phyloP scores from a whole-genome alignment of 495 filamentous ascomycete genomes.

The Ramalina peruviana region DNA sequence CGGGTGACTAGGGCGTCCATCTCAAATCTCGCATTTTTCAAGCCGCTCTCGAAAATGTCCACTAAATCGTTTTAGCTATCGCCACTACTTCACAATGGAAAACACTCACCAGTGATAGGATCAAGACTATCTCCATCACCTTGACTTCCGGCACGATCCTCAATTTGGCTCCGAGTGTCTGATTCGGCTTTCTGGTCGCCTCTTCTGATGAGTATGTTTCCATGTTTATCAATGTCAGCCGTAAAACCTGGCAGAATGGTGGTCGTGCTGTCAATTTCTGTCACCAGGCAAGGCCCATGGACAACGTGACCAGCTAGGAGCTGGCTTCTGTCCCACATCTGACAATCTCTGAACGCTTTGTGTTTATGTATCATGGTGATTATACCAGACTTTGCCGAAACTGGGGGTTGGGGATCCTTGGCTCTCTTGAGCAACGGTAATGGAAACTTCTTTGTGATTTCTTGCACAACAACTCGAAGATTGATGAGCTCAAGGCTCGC shows the following conservation, averaged over 20 bases:
- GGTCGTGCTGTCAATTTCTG: slow-evolving; percentile 39
- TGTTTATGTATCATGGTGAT: slow-evolving; percentile 29
- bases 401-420: slow-evolving; percentile 16
- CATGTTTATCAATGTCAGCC: slow-evolving; percentile 29
- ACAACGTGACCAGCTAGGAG: slow-evolving; percentile 27
- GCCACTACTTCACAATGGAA: slow-evolving; percentile 17
- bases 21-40: slow-evolving; percentile 33
- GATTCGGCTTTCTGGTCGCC: slow-evolving; percentile 9
- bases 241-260: slow-evolving; percentile 32
- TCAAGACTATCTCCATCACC: too few species aligned
- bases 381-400: slow-evolving; percentile 4
- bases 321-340: slow-evolving; percentile 30
- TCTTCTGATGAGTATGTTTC: slow-evolving; percentile 34
- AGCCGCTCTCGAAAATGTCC: slow-evolving; percentile 28
- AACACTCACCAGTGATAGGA: slow-evolving; percentile 15
- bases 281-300: slow-evolving; percentile 32
- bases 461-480: slow-evolving; percentile 29
- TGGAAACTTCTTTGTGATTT: slow-evolving; percentile 26
- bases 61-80: slow-evolving; percentile 2
- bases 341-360: slow-evolving; percentile 22
- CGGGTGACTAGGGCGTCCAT: slow-evolving; percentile 39
- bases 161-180: background rate
- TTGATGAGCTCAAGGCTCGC: slow-evolving; percentile 33
- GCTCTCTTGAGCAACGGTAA: slow-evolving; percentile 24
- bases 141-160: too few species aligned